Conservation (phyloP, 2,329 filamentous ascomycete genomes). For the Juglanconis sp. region DNA sequence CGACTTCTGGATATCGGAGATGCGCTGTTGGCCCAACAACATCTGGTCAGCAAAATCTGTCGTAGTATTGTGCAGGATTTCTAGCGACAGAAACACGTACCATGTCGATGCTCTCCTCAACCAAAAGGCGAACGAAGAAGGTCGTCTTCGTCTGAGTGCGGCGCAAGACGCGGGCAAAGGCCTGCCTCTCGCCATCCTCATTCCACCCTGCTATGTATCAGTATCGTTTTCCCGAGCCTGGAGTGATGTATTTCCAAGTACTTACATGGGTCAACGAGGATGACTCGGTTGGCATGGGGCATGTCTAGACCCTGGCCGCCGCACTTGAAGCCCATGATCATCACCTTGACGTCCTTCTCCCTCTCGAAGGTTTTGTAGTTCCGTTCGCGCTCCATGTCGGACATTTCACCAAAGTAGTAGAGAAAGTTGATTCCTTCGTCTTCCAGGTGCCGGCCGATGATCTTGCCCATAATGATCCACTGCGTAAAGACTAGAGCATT, state of each 20-base stretch:
- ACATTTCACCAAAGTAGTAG: constrained; percentile 32
- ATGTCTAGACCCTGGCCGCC: constrained; percentile 40
- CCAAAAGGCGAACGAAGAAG: constrained; percentile 54
- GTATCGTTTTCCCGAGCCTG: no score
- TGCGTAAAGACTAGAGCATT: constrained; percentile 32
- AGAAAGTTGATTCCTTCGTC: constrained; percentile 31
- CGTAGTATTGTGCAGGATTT: no score
- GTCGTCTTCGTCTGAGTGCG: constrained; percentile 63
- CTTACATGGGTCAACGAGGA: constrained; percentile 48
- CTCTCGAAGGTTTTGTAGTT: constrained; percentile 20
- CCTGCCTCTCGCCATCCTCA: constrained; percentile 57
- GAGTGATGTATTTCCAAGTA: no score
- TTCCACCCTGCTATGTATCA: constrained; percentile 49
- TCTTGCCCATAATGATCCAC: constrained; percentile 30
- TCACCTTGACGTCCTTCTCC: not conserved
- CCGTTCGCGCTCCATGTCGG: not conserved
- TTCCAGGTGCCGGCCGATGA: constrained; percentile 35
- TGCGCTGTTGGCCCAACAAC: constrained; percentile 28
- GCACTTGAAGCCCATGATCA: constrained; percentile 27
- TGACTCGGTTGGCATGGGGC: constrained; percentile 46
- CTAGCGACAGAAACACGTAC: not conserved
- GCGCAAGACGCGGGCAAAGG: constrained; percentile 56
- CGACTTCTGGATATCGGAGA: constrained; percentile 51
- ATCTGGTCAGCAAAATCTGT: no score
- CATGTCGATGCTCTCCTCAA: constrained; percentile 54